Evolutionary conservation across 1,284 basidiomycete genomes (phyloP).

Genomic region (Phellopilus nigrolimitatus): DNA sequence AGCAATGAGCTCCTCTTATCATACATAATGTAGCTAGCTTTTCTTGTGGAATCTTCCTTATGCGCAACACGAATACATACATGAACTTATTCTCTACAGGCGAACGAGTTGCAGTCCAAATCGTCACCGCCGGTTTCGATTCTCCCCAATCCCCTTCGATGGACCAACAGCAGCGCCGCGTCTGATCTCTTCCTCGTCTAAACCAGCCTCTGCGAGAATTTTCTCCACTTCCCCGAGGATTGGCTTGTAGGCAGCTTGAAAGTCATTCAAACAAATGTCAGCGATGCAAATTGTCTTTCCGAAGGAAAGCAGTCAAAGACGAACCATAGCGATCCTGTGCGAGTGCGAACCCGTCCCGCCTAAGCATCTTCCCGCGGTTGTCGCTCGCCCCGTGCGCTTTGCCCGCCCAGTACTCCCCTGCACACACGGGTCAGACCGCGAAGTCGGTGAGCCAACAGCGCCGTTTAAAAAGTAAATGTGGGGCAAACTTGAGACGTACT

Average conservation of each 20-base stretch:
- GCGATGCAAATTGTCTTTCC: neutral
- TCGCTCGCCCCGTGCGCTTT: conserved; percentile 61
- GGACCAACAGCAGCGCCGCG: conserved; percentile 41
- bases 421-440: neutral
- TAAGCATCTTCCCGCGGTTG: conserved; percentile 75
- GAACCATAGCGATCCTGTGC: conserved; percentile 65
- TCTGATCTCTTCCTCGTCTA: conserved; percentile 81
- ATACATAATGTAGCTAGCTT: neutral
- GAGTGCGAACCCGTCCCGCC: conserved; percentile 74
- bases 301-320: conserved; percentile 20
- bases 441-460: neutral
- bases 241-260: conserved; percentile 67
- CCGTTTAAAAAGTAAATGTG: neutral
- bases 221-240: conserved; percentile 78
- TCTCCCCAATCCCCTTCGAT: conserved; percentile 6
- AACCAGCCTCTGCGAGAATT: conserved; percentile 79
- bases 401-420: conserved; percentile 80
- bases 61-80: neutral
- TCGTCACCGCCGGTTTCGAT: conserved; percentile 14
- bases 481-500: conserved; percentile 38
- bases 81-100: no score
- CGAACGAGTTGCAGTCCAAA: no score
- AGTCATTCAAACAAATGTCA: conserved; percentile 18
- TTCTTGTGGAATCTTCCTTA: neutral
- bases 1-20: conserved; percentile 55